These are phyloP conservation scores for Candida pseudoglaebosa DNA, from an alignment of 805 yeast genomes.

Conservation along the genomic window DNA sequence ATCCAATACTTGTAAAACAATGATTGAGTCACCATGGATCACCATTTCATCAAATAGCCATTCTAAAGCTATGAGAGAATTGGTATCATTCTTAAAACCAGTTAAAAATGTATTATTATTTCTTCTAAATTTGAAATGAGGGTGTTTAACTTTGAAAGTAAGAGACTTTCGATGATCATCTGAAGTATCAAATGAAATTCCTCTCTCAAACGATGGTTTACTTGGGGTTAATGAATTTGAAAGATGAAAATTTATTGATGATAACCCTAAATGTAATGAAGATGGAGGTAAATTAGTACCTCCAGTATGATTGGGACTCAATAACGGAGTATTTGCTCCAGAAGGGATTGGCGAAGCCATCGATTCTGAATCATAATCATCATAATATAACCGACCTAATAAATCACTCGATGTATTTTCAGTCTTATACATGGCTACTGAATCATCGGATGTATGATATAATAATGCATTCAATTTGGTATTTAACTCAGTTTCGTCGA, in stretches of 20 bases:
- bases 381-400: slow-evolving; percentile 40
- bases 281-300: slow-evolving; percentile 2
- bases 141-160: slow-evolving; percentile 39
- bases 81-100: slow-evolving; percentile 36
- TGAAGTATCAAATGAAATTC: slow-evolving; percentile 40
- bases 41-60: slow-evolving; percentile 45
- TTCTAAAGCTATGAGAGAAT: slow-evolving; percentile 36
- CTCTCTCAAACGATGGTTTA: slow-evolving; percentile 30
- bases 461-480: slow-evolving; percentile 36
- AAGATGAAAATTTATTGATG: slow-evolving; percentile 9
- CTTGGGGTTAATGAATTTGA: slow-evolving; percentile 4
- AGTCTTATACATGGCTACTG: slow-evolving; percentile 32
- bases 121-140: slow-evolving; percentile 40
- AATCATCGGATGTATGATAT: slow-evolving; percentile 35
- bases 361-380: slow-evolving; percentile 37
- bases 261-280: slow-evolving; percentile 6
- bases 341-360: slow-evolving; percentile 17
- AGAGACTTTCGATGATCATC: slow-evolving; percentile 30
- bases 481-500: slow-evolving; percentile 29
- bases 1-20: slow-evolving; percentile 39
- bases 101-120: slow-evolving; percentile 40
- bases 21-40: slow-evolving; percentile 40
- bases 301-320: slow-evolving; percentile 13
- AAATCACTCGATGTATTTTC: slow-evolving; percentile 38
- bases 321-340: slow-evolving; percentile 13